Base-by-base conservation (phyloP, 169 alveolate genomes). In the Plasmodium cynomolgi region DNA sequence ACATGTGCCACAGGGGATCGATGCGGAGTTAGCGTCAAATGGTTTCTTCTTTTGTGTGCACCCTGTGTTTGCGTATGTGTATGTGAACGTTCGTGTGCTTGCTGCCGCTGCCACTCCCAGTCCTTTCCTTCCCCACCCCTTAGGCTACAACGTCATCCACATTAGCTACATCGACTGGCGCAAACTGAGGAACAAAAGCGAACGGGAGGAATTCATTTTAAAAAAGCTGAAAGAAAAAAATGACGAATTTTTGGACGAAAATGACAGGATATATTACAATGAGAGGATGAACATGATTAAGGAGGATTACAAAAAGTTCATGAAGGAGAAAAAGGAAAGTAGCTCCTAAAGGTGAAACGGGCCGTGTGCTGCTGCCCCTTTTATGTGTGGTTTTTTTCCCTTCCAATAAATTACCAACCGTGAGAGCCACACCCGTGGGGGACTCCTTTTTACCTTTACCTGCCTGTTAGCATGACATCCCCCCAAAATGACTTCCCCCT, bases 241-340 rank as follows among this genome's bases (percentile, higher is more conserved):
- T 39, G 96, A 98, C 15, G 99, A 98, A 95, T 98, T 98, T 98
- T 92, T 98, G 73, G 99, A 98, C 81, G 98, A 98, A 0, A 98
- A 98, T 71, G 99, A 98, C 94, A 98, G 97, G 93, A 95, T 95
- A 84, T 98, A 96, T 81, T 97, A 98, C 96, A 93, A 95, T 92
- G 91, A 96, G 96, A 75, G 98, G 92, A 92, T 96, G 95, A 96
- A 95, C 83, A 95, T 96, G 97, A 93, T 96, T 95, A 91, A 93
- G 85, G 93, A 96, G 68, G 83, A 92, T 84, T 62, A 83, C 90
- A 31, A 83, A 95, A 77, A 97, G 73, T 71, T 91, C 91, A 83
- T 92, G 96, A 73, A 91, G 81, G 56, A 97, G 50, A 88, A 88
- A 62, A 88, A 88, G 58, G 94, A 79, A 39, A 62, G 23, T 23